Evolutionary conservation across 192 early-diverging fungal species (phyloP).

Genomic region (Chytriomyces sp.): DNA sequence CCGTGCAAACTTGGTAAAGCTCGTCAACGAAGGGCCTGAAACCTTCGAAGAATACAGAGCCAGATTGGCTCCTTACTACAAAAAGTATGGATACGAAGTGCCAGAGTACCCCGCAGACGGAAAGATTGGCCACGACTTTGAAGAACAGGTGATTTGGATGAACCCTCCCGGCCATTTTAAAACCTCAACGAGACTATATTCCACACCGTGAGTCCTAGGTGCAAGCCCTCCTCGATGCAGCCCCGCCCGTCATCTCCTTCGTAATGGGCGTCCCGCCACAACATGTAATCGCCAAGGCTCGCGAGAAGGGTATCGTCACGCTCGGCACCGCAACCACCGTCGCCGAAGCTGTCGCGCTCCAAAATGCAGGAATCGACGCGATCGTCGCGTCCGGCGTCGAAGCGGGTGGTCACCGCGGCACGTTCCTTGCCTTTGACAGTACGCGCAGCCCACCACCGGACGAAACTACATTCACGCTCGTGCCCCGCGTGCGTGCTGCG

Average conservation of each 20-base stretch:
- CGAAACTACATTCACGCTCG: constrained; percentile 15
- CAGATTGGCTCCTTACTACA: not conserved
- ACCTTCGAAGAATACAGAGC: not conserved
- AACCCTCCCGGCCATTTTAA: no score
- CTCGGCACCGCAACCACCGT: constrained; percentile 4
- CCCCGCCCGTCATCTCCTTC: constrained; percentile 9
- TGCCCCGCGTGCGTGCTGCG: not conserved
- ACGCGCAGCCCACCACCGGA: not conserved
- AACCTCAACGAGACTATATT: no score
- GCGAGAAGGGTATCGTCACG: not conserved
- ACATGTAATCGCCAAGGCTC: not conserved
- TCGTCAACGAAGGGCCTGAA: not conserved
- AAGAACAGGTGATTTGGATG: constrained; percentile 8
- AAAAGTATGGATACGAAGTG: not conserved
- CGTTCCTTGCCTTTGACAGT: not conserved
- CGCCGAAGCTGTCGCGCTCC: constrained; percentile 4
- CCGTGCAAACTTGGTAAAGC: not conserved
- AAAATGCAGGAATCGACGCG: constrained; percentile 9
- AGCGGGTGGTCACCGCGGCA: constrained; percentile 13
- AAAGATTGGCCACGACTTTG: constrained; percentile 1
- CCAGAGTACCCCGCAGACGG: not conserved
- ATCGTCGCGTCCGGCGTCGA: constrained; percentile 18
- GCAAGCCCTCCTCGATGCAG: constrained; percentile 1
- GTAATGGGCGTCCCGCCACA: constrained; percentile 14
- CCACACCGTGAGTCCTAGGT: no score